Evolutionary conservation across 805 yeast species (phyloP).

Genomic region (Lipomyces mesembrius): DNA sequence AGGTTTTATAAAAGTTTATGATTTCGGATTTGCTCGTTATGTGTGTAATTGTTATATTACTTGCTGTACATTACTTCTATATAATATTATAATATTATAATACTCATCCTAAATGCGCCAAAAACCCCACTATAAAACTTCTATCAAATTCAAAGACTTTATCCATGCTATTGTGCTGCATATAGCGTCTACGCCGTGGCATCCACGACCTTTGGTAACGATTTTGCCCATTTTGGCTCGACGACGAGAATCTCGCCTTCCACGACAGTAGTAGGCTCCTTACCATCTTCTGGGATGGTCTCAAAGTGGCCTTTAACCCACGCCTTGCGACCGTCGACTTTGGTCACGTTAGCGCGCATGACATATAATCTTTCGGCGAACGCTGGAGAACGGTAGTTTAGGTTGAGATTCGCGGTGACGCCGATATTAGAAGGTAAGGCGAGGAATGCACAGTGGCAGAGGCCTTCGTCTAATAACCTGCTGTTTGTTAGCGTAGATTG

Average conservation of each 20-base stretch:
- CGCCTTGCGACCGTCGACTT: conserved; percentile 79
- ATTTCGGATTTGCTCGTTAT: neutral
- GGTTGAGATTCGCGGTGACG: conserved; percentile 78
- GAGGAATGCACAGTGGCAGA: conserved; percentile 86
- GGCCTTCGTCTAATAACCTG: conserved; percentile 75
- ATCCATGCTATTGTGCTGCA: neutral
- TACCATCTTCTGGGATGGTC: conserved; percentile 48
- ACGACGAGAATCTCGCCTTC: conserved; percentile 46
- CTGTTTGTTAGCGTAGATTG: neutral
- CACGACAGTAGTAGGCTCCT: conserved; percentile 36
- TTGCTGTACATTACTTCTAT: neutral
- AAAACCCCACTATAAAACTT: neutral
- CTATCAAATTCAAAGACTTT: neutral
- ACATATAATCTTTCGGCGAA: conserved; percentile 67
- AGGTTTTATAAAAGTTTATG: conserved; percentile 4
- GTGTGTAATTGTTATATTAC: neutral
- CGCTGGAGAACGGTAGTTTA: conserved; percentile 64
- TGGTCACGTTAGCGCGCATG: conserved; percentile 66
- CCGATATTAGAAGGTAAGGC: conserved; percentile 79
- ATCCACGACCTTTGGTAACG: conserved; percentile 34
- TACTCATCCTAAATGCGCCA: neutral
- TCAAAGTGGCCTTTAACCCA: conserved; percentile 70
- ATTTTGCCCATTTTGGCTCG: conserved; percentile 49
- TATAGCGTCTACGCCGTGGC: neutral
- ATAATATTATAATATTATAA: neutral